A percentile compares a stretch with the other conserved stretches of the same genome.
Evolutionary conservation across 208 protist genomes (phyloP).

Genomic region (Trichomonas tenax): DNA sequence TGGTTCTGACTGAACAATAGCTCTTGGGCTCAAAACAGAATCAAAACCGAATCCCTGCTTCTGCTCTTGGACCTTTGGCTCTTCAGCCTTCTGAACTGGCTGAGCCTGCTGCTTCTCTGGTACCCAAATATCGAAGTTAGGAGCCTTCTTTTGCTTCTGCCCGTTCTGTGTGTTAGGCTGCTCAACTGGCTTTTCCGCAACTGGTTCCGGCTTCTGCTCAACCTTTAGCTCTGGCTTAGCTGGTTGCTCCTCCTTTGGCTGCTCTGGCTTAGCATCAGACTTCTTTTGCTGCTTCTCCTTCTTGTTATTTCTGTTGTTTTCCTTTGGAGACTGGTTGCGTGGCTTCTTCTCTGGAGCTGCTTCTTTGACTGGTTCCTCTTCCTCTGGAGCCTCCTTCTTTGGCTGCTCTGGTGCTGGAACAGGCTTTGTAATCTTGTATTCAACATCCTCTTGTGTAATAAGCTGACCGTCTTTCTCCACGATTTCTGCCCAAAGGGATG

Average conservation of each 20-base stretch:
- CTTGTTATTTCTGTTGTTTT: neutral
- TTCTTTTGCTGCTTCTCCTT: neutral
- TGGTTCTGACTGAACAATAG: neutral
- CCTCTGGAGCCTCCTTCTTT: neutral
- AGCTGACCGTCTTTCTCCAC: neutral
- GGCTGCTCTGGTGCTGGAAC: neutral
- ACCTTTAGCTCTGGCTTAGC: neutral
- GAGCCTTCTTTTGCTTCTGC: neutral
- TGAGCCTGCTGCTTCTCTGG: neutral
- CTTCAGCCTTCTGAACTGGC: neutral
- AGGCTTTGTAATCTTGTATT: neutral
- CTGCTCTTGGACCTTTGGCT: neutral
- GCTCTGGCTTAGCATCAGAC: neutral
- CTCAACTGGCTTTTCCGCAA: neutral
- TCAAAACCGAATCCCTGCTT: neutral
- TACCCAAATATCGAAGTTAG: neutral
- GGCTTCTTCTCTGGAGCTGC: neutral
- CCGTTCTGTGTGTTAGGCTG: neutral
- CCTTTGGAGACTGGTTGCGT: neutral
- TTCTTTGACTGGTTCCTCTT: neutral
- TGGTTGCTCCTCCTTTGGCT: neutral
- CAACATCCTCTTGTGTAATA: neutral
- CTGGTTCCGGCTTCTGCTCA: neutral
- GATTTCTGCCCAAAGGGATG: neutral
- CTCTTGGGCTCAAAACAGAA: neutral